phyloP scores from a whole-genome alignment of 805 yeast genomes.

The Candida ficus region DNA sequence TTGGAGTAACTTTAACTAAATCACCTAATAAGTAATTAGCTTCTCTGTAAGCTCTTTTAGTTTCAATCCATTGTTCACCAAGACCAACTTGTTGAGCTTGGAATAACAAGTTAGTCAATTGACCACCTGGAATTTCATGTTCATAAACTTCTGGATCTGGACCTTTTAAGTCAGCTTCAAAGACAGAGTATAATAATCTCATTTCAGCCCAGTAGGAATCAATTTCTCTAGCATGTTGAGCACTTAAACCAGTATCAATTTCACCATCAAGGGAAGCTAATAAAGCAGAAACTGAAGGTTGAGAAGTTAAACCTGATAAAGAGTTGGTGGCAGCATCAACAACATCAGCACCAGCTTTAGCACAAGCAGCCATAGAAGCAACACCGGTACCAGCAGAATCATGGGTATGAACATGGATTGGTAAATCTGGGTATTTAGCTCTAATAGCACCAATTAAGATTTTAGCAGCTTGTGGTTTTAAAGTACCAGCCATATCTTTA shows the following conservation, averaged over 20 bases:
- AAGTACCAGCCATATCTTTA: conserved; percentile 99
- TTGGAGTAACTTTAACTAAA: conserved; percentile 97
- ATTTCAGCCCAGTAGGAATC: conserved; percentile 99
- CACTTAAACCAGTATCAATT: conserved; percentile 66
- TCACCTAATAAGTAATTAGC: conserved; percentile 93
- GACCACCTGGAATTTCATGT: conserved; percentile 99
- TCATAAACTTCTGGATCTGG: conserved; percentile 99
- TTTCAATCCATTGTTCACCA: conserved; percentile 94
- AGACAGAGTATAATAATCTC: conserved; percentile 93
- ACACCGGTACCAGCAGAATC: conserved; percentile 99
- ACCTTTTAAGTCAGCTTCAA: conserved; percentile 98
- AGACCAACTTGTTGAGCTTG: conserved; percentile 99
- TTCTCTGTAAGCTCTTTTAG: conserved; percentile 88
- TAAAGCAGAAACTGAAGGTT: conserved; percentile 91
- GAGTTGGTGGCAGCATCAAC: conserved; percentile 97
- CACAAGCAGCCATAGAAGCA: conserved; percentile 92
- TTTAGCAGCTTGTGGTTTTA: conserved; percentile 92
- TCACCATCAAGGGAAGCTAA: conserved; percentile 90
- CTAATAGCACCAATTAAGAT: conserved; percentile 76
- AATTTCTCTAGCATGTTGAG: conserved; percentile 66
- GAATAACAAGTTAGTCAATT: conserved; percentile 93
- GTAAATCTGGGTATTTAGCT: conserved; percentile 83
- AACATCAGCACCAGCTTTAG: conserved; percentile 95
- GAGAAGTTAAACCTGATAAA: conserved; percentile 97
- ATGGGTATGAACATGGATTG: conserved; percentile 98